These are phyloP conservation scores for Cordyceps farinosa DNA, from an alignment of 2,329 filamentous ascomycete genomes.

Conservation along the genomic window DNA sequence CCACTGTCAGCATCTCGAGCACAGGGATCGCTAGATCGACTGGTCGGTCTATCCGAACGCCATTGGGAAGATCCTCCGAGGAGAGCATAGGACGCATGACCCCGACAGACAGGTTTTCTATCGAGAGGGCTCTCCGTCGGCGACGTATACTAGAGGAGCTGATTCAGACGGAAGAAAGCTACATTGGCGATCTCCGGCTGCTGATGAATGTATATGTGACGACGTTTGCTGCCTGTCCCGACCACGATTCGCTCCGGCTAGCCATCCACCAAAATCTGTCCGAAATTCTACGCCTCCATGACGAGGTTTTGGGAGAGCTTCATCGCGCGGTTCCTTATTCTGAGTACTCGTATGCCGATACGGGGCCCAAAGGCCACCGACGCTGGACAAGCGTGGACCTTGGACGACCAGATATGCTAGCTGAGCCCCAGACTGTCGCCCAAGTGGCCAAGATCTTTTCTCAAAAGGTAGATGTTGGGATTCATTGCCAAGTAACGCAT, in stretches of 20 bases:
- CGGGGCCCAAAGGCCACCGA: slow-evolving; percentile 33
- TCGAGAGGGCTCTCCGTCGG: slow-evolving; percentile 68
- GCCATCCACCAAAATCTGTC: slow-evolving; percentile 77
- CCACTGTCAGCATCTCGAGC: slow-evolving; percentile 72
- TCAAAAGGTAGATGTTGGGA: slow-evolving; percentile 46
- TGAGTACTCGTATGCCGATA: slow-evolving; percentile 51
- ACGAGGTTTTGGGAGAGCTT: slow-evolving; percentile 72
- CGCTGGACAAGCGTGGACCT: slow-evolving; percentile 48
- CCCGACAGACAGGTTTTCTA: slow-evolving; percentile 39
- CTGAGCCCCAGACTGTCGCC: slow-evolving; percentile 57
- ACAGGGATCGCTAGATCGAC: slow-evolving; percentile 23
- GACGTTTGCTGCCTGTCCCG: slow-evolving; percentile 67
- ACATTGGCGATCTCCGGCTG: slow-evolving; percentile 82
- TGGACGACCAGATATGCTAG: slow-evolving; percentile 48
- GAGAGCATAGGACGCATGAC: slow-evolving; percentile 60
- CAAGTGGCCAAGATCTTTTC: slow-evolving; percentile 60
- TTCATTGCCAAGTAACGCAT: background rate
- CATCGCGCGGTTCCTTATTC: slow-evolving; percentile 68
- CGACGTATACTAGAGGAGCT: slow-evolving; percentile 81
- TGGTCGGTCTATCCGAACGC: slow-evolving; percentile 11
- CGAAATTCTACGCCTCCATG: slow-evolving; percentile 78
- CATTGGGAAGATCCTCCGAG: slow-evolving; percentile 51
- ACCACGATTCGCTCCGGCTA: slow-evolving; percentile 56
- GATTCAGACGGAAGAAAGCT: slow-evolving; percentile 80
- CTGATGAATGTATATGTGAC: slow-evolving; percentile 81